phyloP scores from a whole-genome alignment of 1,284 basidiomycete genomes.

The Ganoderma sinense region DNA sequence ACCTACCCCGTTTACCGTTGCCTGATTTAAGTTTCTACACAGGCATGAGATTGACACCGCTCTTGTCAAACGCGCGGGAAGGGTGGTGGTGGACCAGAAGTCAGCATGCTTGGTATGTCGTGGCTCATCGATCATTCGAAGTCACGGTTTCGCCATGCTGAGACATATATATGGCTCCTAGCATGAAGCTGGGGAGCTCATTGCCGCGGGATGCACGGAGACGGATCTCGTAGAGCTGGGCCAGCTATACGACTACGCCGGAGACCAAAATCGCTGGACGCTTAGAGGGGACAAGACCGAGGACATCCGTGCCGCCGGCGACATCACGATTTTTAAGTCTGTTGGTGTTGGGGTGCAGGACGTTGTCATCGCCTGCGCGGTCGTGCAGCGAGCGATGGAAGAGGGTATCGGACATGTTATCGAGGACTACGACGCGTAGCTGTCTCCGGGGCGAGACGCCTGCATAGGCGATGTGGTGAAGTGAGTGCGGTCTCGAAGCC shows the following conservation, averaged over 20 bases:
- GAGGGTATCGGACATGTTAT: constrained; percentile 48
- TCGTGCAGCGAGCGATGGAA: constrained; percentile 49
- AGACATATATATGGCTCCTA: constrained; percentile 5
- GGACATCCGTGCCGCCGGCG: constrained; percentile 42
- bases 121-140: background rate
- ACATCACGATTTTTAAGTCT: constrained; percentile 80
- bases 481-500: background rate
- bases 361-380: constrained; percentile 66
- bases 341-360: constrained; percentile 83
- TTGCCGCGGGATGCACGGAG: constrained; percentile 52
- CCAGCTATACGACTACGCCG: constrained; percentile 51
- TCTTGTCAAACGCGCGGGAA: constrained; percentile 59
- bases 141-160: background rate
- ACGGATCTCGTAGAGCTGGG: constrained; percentile 67
- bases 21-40: background rate
- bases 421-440: constrained; percentile 45
- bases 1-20: background rate
- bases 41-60: constrained; percentile 69
- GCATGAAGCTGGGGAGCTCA: constrained; percentile 81
- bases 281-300: constrained; percentile 36
- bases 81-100: constrained; percentile 76
- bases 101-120: constrained; percentile 60
- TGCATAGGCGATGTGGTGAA: background rate
- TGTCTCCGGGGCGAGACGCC: constrained; percentile 1
- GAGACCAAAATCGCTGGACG: constrained; percentile 29